Evolutionary conservation across 1,139 yeast species (phyloP), one percentile per base, ranked within the genome.

Genomic region (Diutina catenulata): DNA sequence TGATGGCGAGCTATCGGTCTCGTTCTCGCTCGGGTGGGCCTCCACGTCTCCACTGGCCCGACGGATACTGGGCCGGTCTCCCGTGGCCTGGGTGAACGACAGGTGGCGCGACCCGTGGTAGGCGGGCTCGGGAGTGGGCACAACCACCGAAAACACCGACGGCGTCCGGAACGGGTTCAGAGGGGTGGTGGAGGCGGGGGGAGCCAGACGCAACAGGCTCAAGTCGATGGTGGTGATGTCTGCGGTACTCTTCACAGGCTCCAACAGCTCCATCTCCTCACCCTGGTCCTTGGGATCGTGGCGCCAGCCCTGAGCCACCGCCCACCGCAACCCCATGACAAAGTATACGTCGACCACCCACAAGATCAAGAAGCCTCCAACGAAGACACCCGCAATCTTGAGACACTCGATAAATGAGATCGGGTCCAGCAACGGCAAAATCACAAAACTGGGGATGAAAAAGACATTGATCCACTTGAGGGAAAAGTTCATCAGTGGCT

Each of bases 401-500:
- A 78, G 62, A 15, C 86, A 83, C 47, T 81, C 93, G 18, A 69
- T 68, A 31, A 76, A 75, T 11, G 79, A 63, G 36, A 82, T 78
- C 42, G 70, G 69, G 28, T 71, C 70, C 13, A 84, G 70, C 39
- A 80, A 62, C 0, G 93, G 91, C 37, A 82, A 64, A 1, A 78
- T 70, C 21, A 81, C 74, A 49, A 82, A 81, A 0, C 87, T 76
- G 0, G 93, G 91, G 1, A 83, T 76, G 61, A 82, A 82, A 52
- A 76, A 80, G 8, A 80, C 69, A 52, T 79, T 80, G 57, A 82
- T 82, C 91, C 91, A 82, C 41, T 80, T 66, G 41, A 82, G 60
- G 2, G 80, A 63, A 51, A 81, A 81, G 40, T 81, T 80, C 60
- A 76, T 73, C 1, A 83, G 78, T 1, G 82, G 72, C 40, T 76